Evolutionary conservation across 306 rosid genomes (phyloP), one percentile per base, ranked within the genome.

Genomic region (Dalbergia cochinchinensis): DNA sequence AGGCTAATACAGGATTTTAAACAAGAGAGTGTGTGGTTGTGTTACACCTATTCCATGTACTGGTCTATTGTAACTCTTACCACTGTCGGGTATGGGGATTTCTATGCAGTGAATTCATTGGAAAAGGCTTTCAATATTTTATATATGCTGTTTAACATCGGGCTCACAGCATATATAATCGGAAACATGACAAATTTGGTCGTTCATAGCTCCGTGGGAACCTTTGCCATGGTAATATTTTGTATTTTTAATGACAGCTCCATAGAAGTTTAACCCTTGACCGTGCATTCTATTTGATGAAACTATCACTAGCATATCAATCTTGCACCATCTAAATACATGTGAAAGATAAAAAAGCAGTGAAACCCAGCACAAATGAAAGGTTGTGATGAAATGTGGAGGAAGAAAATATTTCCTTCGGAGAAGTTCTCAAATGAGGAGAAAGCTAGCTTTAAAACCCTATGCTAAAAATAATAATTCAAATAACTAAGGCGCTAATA

Each of bases 51-150:
- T 76, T 89, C 97, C 75, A 86, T 92, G 58, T 92, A 92, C 80
- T 94, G 97, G 97, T 89, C 97, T 18, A 83, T 91, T 42, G 86
- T 85, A 75, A 94, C 98, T 51, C 94, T 94, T 78, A 79, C 90
- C 54, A 94, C 97, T 2, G 98, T 94, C 47, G 98, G 98, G 58
- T 94, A 92, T 47, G 98, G 98, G 41, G 98, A 94, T 83, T 85
- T 92, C 55, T 89, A 90, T 59, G 93, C 98, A n/a, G 92, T 89
- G 61, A 94, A 88, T 83, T 59, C 79, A 9, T 86, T 85, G 18
- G 98, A 94, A 89, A 94, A 90, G 86, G 20, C 89, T 62, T 90
- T 90, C 82, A 91, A 69, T 83, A 86, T 86, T 78, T 82, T 84
- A 35, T 92, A 92, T 83, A 92, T 91, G 97, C 83, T 94, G 14